Base-by-base conservation (phyloP, 1,139 yeast species). In the Suhomyces coccinellae region DNA sequence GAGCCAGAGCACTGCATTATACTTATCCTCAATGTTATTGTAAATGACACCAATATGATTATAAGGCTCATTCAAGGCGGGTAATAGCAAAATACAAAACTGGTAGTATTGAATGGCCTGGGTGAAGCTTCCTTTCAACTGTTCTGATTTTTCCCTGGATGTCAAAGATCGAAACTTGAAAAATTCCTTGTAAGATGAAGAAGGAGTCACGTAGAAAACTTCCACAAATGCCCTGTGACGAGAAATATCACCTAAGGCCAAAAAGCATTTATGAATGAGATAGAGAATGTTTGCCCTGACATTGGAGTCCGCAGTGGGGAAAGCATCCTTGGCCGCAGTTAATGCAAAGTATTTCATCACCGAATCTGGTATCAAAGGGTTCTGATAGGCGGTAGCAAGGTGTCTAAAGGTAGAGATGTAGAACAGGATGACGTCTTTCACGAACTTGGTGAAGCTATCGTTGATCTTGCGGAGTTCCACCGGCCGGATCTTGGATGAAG, bases 21-120 rank as follows among this genome's bases (percentile, higher is more conserved):
- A 62, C 42, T 66, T 69, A 41, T 69, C 69, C 38, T 66, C 73
- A 16, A 64, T 52, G 11, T 59, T 43, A 49, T 72, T 73, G 50
- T 75, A 73, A 16, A 83, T 74, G 65, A 83, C 76, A 6, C 87
- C 89, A 42, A 80, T 73, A 53, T 83, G 87, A 52, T 80, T 79
- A 54, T 80, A 80, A 1, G 88, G 82, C 53, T 83, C 89, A 46
- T 85, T 85, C 46, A 82, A 69, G 0, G 87, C 79, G 1, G 90
- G 91, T 33, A 83, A 62, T 20, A 83, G 62, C 33, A 77, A 55
- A 28, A 81, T 75, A 24, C 88, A 81, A 35, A 69, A 58, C 43
- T 76, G 72, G 52, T 81, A 80, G 52, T 71, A 74, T 50, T 73
- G 71, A 16, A 79, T 59, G 0, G 87, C 69, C 24, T 54, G 59